Base-by-base conservation (phyloP, 768 basidiomycete species). In the Podaxis carcinomalis region DNA sequence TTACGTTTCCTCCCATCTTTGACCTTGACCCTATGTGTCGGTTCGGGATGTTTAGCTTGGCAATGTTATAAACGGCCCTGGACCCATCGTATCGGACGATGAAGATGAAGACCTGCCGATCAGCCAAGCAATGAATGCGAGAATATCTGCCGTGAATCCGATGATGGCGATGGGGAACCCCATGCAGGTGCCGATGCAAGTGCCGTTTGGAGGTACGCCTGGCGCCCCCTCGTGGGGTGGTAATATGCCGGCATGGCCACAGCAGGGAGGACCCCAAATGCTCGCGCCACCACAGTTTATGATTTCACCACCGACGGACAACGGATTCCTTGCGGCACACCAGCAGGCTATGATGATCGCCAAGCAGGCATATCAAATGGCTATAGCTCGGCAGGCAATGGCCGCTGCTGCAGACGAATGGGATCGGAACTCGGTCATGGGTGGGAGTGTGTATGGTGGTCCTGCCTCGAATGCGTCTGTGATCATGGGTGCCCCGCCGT, bases 381-480 rank as follows among this genome's bases (percentile, higher is more conserved):
- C 93, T 2, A 89, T 95, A 46, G 93, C 93, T 4, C 93, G 93
- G 72, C 93, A 94, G 65, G 93, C 93, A 4, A 88, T 93, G 83
- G 88, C 86, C 6, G 85, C 87, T 6, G 93, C 93, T n/a, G 91
- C 83, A 19, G 93, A 94, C 35, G 92, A 94, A 69, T 95, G 93
- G 93, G 93, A 95, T 69, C 86, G 92, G 36, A 82, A 84, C 5
- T 92, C 90, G 56, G 83, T 76, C 39, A 64, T 80, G 28, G 82
- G 83, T 16, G 78, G 79, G 39, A 81, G 80, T 63, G 78, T 80
- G 51, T 83, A 80, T 66, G 80, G 81, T 2, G 80, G 79, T 0
- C 47, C 47, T 42, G 25, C 57, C 16, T 61, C 59, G 28, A 61
- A 39, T 55, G 55, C 66, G 25, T 67, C 58, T 54, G 69, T 68